Evolutionary conservation across 2,329 filamentous ascomycete species (phyloP).

Genomic region (Pseudocercospora musae): DNA sequence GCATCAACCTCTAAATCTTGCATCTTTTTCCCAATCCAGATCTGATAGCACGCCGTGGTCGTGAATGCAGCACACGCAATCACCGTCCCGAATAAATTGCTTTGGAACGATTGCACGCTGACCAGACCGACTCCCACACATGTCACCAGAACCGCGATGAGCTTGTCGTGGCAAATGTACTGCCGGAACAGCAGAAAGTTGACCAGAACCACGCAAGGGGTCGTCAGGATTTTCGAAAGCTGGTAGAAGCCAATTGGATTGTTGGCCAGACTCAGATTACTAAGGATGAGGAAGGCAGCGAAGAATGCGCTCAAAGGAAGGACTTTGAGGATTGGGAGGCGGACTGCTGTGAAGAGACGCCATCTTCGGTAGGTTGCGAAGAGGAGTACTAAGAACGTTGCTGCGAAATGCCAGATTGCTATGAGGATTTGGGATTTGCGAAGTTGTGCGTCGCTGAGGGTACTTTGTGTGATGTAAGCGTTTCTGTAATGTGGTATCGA

Average conservation of each 20-base stretch:
- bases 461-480: neutral
- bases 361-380: constrained; percentile 3
- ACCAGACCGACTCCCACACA: constrained; percentile 7
- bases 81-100: neutral
- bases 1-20: constrained; percentile 10
- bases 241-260: constrained; percentile 13
- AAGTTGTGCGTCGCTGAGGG: constrained; percentile 8
- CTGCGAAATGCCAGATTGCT: constrained; percentile 11
- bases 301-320: constrained; percentile 12
- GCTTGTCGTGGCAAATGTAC: neutral
- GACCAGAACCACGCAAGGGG: constrained; percentile 4
- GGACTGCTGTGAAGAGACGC: constrained; percentile 6
- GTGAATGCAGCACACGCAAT: constrained; percentile 11
- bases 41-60: constrained; percentile 13
- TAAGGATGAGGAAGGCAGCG: constrained; percentile 8
- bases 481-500: neutral
- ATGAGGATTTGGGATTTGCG: constrained; percentile 11
- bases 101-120: constrained; percentile 6
- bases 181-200: constrained; percentile 8
- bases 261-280: constrained; percentile 8
- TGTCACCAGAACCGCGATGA: constrained; percentile 6
- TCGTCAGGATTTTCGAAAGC: constrained; percentile 9
- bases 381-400: constrained; percentile 7
- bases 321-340: constrained; percentile 4
- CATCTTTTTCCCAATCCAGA: constrained; percentile 15